phyloP scores from a whole-genome alignment of 768 basidiomycete species.

The Naganishia vishniacii region DNA sequence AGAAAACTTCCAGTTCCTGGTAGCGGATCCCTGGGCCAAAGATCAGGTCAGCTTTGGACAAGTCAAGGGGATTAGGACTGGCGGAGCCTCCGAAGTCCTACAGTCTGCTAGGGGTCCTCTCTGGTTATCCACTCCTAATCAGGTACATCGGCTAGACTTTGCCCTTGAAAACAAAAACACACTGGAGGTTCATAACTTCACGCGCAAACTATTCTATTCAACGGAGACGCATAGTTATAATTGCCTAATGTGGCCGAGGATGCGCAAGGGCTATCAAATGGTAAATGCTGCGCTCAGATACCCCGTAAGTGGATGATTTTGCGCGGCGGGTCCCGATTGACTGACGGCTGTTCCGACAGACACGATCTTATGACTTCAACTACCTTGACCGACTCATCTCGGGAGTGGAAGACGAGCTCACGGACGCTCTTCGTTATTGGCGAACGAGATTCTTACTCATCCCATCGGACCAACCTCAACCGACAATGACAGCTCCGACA shows the following conservation, averaged over 20 bases:
- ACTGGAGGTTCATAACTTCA: conserved; percentile 80
- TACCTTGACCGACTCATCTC: conserved; percentile 47
- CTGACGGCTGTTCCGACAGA: conserved; percentile 55
- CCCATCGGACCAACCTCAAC: conserved; percentile 68
- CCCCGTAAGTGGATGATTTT: conserved; percentile 52
- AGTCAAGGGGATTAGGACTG: conserved; percentile 57
- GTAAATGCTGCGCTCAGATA: conserved; percentile 67
- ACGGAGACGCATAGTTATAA: conserved; percentile 65
- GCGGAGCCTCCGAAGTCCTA: conserved; percentile 49
- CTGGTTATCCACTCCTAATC: conserved; percentile 89
- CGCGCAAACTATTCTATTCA: conserved; percentile 58
- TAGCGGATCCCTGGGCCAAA: conserved; percentile 48
- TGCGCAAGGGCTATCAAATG: conserved; percentile 80
- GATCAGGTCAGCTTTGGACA: conserved; percentile 42
- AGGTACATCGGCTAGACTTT: conserved; percentile 87
- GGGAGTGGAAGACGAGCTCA: conserved; percentile 53
- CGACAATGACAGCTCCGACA: conserved; percentile 48
- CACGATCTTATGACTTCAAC: conserved; percentile 37
- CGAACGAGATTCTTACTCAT: conserved; percentile 88
- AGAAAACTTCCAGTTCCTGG: conserved; percentile 90
- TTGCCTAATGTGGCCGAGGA: conserved; percentile 88
- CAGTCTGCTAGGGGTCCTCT: conserved; percentile 58
- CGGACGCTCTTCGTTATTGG: conserved; percentile 76
- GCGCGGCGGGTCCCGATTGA: conserved; percentile 37
- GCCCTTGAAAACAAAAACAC: conserved; percentile 63